Percentiles rank a stretch among this genome's conserved stretches.
Evolutionary conservation across 2,329 filamentous ascomycete species (phyloP).

Genomic region (Chaetomiaceae sp.): DNA sequence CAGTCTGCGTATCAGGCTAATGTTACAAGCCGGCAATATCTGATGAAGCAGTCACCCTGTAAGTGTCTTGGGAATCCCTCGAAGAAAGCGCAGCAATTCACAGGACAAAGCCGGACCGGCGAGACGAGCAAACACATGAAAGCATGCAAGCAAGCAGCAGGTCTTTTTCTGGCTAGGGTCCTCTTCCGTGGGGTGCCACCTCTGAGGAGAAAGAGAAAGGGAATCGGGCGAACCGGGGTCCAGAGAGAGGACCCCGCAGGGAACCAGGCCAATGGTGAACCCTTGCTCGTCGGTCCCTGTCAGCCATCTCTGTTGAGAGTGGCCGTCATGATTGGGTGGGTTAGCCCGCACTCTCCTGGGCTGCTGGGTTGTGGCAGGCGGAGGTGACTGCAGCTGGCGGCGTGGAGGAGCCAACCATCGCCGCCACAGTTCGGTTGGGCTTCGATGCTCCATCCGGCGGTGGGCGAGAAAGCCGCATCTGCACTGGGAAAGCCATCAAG

Average conservation of each 20-base stretch:
- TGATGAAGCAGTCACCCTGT: not conserved
- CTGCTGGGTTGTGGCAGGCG: not conserved
- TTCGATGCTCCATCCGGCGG: no score
- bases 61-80: not conserved
- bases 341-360: not conserved
- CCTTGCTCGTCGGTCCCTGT: not conserved
- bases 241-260: conserved; percentile 13
- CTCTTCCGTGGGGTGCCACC: not conserved
- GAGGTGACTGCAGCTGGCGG: not conserved
- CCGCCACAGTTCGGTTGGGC: conserved; percentile 1
- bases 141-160: not conserved
- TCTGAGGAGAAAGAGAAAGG: not conserved
- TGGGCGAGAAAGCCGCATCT: no score
- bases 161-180: not conserved
- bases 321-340: conserved; percentile 6
- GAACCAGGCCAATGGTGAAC: conserved; percentile 1
- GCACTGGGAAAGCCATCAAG: no score
- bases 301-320: conserved; percentile 7
- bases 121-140: conserved; percentile 6
- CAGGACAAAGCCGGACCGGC: not conserved
- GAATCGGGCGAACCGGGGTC: conserved; percentile 9
- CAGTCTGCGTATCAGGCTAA: not conserved
- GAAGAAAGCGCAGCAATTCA: not conserved
- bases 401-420: not conserved
- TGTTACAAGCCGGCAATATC: not conserved